Evolutionary conservation across 2,329 filamentous ascomycete species (phyloP), one percentile per base, ranked within the genome.

Genomic region (Fonsecaea erecta): DNA sequence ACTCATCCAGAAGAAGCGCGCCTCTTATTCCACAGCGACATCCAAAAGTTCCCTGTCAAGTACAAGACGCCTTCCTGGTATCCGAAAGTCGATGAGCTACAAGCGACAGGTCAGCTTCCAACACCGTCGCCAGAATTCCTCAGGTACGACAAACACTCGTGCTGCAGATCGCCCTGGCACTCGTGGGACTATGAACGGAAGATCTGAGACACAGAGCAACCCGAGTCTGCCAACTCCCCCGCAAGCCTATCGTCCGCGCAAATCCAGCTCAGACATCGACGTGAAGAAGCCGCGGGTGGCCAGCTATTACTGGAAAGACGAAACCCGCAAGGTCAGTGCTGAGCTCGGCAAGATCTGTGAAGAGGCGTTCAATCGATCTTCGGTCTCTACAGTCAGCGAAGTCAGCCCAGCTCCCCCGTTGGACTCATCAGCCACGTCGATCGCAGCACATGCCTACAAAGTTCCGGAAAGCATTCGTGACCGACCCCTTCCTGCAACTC

Each of bases 341-440:
- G 92, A 92, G 72, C 88, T 97, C 67, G 92, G 92, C 56, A 92
- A 92, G 76, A 91, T 95, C 64, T 96, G 93, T 73, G 93, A 98
- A 73, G 91, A 95, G 73, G 93, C 93, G 1, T 97, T 98, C 80
- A 93, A 92, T 74, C 88, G 90, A 71, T 84, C 80, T 61, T 89
- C 83, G 0, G 77, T 84, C 24, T 81, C 81, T 52, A 84, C 85
- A 1, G 65, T 51, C 16, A 86, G 82, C 57, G 76, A 74, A 28
- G 63, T 55, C 34, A 72, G 64, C 61, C 72, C 64, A 43, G 51
- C 78, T 28, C 78, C 78, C 2, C 83, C 82, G 0, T 77, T 78
- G 18, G 73, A 75, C 3, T 86, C 85, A 2, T 84, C 85, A 30
- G 81, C 82, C 5, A 81, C 79, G 21, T 80, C 80, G 6, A 72